Conservation (phyloP, 768 basidiomycete genomes). For the Daedalea quercina region DNA sequence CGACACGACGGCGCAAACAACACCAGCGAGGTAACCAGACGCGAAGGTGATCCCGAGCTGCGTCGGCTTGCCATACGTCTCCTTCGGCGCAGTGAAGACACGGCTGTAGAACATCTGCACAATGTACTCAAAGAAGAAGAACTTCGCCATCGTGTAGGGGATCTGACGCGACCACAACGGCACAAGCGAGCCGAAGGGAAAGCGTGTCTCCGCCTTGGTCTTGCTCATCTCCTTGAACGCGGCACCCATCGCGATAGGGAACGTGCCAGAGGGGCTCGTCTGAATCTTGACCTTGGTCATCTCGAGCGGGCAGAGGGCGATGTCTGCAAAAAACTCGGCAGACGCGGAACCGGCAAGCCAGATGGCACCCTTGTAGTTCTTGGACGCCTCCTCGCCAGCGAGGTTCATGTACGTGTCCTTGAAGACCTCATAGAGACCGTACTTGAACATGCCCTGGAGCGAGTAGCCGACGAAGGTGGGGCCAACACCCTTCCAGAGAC, state of each 20-base stretch:
- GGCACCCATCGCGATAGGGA: constrained; percentile 69
- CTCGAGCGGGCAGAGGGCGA: constrained; percentile 93
- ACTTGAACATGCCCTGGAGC: constrained; percentile 97
- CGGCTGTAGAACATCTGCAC: constrained; percentile 84
- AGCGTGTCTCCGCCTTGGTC: constrained; percentile 66
- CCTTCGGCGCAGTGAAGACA: constrained; percentile 76
- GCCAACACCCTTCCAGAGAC: constrained; percentile 92
- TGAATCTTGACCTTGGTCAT: constrained; percentile 93
- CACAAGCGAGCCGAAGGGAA: constrained; percentile 79
- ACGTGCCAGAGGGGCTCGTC: constrained; percentile 66
- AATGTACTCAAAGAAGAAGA: constrained; percentile 92
- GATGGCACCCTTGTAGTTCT: constrained; percentile 82
- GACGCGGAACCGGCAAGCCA: constrained; percentile 94
- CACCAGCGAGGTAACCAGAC: constrained; percentile 92
- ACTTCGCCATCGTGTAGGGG: constrained; percentile 99
- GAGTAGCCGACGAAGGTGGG: constrained; percentile 93
- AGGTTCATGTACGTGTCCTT: constrained; percentile 90
- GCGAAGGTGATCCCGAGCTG: constrained; percentile 87
- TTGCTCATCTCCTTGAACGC: constrained; percentile 66
- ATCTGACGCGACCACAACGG: constrained; percentile 94
- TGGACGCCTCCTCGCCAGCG: constrained; percentile 74
- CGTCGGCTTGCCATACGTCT: constrained; percentile 70
- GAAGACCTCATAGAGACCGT: constrained; percentile 96
- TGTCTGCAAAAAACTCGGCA: constrained; percentile 92
- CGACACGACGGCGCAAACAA: constrained; percentile 92